Percentiles rank a stretch among this genome's conserved stretches.
These are phyloP conservation scores for Phytophthora litchii DNA, from an alignment of 352 stramenopile species.

Conservation along the genomic window DNA sequence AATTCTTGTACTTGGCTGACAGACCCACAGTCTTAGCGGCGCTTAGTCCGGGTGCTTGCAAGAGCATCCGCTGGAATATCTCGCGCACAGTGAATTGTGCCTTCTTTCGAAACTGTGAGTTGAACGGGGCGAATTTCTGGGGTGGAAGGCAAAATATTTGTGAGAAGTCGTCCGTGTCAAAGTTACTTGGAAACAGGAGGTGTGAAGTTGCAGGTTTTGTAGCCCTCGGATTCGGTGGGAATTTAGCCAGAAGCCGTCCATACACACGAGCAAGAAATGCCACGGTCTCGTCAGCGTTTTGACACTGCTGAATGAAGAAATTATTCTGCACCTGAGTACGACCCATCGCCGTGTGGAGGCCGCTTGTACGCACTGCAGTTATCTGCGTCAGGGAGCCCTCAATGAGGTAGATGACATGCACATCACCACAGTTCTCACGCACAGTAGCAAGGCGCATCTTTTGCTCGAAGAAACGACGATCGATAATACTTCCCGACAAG, in stretches of 20 bases:
- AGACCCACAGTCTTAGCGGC: slow-evolving; percentile 57
- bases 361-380: slow-evolving; percentile 61
- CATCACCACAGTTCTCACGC: slow-evolving; percentile 57
- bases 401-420: slow-evolving; percentile 85
- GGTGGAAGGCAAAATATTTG: slow-evolving; percentile 54
- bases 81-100: slow-evolving; percentile 70
- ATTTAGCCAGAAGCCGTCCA: slow-evolving; percentile 59
- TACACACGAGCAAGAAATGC: slow-evolving; percentile 74
- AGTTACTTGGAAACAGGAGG: slow-evolving; percentile 15
- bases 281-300: slow-evolving; percentile 81
- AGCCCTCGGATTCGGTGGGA: slow-evolving; percentile 34
- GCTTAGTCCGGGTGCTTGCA: slow-evolving; percentile 71
- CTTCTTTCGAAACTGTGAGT: slow-evolving; percentile 80
- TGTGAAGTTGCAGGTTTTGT: slow-evolving; percentile 11
- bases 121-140: slow-evolving; percentile 66
- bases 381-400: slow-evolving; percentile 81
- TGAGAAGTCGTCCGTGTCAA: slow-evolving; percentile 23
- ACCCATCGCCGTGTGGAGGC: slow-evolving; percentile 75
- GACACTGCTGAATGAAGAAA: slow-evolving; percentile 83
- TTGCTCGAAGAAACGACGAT: slow-evolving; percentile 81
- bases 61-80: slow-evolving; percentile 86
- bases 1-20: slow-evolving; percentile 49
- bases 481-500: slow-evolving; percentile 83
- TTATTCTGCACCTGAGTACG: slow-evolving; percentile 83
- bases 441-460: slow-evolving; percentile 65